Base-by-base conservation (phyloP, 441 rosid genomes). In the Brassica balearica region DNA sequence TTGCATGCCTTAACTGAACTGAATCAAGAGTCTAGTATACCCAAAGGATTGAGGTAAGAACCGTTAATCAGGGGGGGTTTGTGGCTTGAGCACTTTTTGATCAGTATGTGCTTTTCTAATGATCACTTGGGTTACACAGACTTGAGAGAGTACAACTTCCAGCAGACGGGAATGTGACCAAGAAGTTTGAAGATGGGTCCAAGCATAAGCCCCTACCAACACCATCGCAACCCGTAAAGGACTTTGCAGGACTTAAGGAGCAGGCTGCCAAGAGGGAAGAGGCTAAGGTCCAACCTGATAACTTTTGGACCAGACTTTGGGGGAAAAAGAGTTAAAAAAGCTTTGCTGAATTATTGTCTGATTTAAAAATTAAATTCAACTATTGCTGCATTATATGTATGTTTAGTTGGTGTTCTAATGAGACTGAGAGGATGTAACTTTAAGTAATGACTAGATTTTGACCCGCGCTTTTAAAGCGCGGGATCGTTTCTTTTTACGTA, bases 1-100 rank as follows among this genome's bases (percentile, higher is more conserved):
- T 5, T n/a, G 56, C 56, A n/a, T 51, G 32, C 15, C 75, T 79
- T 62, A 67, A 68, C 48, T 79, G 87, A 85, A 78, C 62, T 53
- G 10, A 84, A 77, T 51, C 77, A 73, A 63, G 80, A 81, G 71
- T 71, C 78, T 63, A 22, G 65, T 12, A 34, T 76, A 8, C 73
- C 79, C 14, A 75, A 72, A 32, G 84, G 86, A 79, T 76, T 61
- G 64, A 86, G 93, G 97, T 88, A 82, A 71, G 60, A 25, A 41
- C 59, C 64, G 71, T 61, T 11, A 62, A 23, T 41, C 17, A 19
- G 1, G 4, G 32, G 4, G 8, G 20, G 17, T 22, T 38, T 46
- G 36, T 12, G 8, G 60, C 22, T 41, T 72, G 68, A 71, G 15
- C 29, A 3, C 20, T 0, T 65, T 29, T 29, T 65, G 38, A 17